Conservation (phyloP, 164 flowering plant species). For the Dillenia suffruticosa region DNA sequence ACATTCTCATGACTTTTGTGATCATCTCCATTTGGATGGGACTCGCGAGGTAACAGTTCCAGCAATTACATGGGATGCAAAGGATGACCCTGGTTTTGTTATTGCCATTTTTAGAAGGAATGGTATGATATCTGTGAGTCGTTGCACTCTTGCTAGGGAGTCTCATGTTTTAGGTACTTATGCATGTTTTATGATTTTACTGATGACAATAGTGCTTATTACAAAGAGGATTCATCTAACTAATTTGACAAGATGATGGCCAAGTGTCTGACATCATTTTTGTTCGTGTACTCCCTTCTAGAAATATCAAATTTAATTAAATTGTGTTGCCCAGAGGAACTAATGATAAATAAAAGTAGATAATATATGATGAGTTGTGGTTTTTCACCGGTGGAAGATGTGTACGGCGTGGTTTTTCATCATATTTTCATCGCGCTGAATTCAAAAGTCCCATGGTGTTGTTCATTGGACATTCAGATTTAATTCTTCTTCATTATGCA, state of each 20-base stretch:
- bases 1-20: constrained; percentile 43
- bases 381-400: no score
- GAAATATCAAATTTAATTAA: no score
- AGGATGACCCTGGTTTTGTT: constrained; percentile 62
- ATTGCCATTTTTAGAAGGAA: constrained; percentile 45
- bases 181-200: constrained; percentile 24
- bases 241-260: constrained; percentile 9
- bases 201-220: constrained; percentile 22
- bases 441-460: no score
- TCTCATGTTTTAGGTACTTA: constrained; percentile 42
- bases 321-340: no score
- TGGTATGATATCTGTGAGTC: constrained; percentile 36
- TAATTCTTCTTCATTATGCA: no score
- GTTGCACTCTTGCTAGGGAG: constrained; percentile 56
- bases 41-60: constrained; percentile 68
- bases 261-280: no score
- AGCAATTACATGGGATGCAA: constrained; percentile 61
- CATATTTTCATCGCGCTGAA: no score
- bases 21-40: constrained; percentile 48
- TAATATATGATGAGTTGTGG: no score
- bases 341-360: no score
- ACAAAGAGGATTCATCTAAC: constrained; percentile 10
- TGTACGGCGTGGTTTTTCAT: no score
- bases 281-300: no score
- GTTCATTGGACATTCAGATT: no score